Evolutionary conservation across 352 stramenopile genomes (phyloP).

Genomic region (Globisporangium recalcitrans): DNA sequence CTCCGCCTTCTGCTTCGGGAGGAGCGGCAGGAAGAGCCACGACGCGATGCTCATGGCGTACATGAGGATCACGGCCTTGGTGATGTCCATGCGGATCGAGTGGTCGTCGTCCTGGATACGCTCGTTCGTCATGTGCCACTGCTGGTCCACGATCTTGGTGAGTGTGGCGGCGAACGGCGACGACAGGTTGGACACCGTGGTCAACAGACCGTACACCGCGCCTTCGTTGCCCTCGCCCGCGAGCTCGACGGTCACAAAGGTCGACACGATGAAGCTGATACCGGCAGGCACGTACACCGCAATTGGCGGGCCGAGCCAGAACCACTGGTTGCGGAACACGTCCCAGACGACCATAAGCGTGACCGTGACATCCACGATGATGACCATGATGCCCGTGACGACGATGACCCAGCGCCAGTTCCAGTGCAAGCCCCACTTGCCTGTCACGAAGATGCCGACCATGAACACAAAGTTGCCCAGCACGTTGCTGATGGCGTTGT

Average conservation of each 20-base stretch:
- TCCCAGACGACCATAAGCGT: not conserved
- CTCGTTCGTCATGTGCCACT: not conserved
- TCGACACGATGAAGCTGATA: not conserved
- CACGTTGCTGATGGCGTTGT: not conserved
- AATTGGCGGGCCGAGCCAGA: not conserved
- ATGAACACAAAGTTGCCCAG: not conserved
- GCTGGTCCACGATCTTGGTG: not conserved
- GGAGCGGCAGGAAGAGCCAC: not conserved
- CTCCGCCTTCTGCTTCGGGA: not conserved
- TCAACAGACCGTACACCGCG: not conserved
- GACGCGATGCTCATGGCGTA: not conserved
- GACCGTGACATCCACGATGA: not conserved
- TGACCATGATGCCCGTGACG: not conserved
- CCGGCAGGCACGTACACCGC: not conserved
- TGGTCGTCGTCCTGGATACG: not conserved
- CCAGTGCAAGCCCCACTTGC: not conserved
- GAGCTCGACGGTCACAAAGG: not conserved
- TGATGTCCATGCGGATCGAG: not conserved
- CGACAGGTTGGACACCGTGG: not conserved
- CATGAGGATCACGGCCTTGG: not conserved
- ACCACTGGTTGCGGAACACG: not conserved
- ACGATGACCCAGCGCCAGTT: not conserved
- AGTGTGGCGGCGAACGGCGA: not conserved
- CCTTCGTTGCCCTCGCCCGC: not conserved
- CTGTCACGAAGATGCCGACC: not conserved